phyloP scores from a whole-genome alignment of 169 alveolate species.

The Nephromyces sp. region DNA sequence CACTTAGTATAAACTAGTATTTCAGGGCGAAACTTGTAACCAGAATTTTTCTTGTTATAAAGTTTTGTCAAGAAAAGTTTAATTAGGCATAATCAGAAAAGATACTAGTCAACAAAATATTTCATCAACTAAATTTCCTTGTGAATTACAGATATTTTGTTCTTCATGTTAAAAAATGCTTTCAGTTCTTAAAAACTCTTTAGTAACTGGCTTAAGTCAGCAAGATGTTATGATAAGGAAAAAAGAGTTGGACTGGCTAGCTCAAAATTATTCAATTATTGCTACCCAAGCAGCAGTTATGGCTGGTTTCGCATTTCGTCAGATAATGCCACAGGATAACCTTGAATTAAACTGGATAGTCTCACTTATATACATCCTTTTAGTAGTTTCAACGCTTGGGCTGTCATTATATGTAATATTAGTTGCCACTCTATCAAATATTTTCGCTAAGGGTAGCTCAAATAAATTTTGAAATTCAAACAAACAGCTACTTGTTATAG shows the following conservation, averaged over 20 bases:
- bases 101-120: too few species aligned
- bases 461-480: not conserved
- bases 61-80: too few species aligned
- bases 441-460: conserved; percentile 17
- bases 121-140: too few species aligned
- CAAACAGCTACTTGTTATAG: not conserved
- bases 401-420: conserved; percentile 13
- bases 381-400: conserved; percentile 1
- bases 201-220: conserved; percentile 20
- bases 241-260: conserved; percentile 29
- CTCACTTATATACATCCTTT: not conserved
- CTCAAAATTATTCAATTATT: conserved; percentile 19
- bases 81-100: too few species aligned
- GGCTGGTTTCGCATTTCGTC: conserved; percentile 27
- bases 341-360: not conserved
- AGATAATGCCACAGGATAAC: not conserved
- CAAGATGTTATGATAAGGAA: conserved; percentile 16
- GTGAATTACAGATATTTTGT: too few species aligned
- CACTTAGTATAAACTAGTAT: too few species aligned
- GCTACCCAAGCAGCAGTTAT: conserved; percentile 32
- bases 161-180: conserved; percentile 25
- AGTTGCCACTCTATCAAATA: conserved; percentile 9
- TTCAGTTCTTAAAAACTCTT: conserved; percentile 18
- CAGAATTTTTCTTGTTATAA: too few species aligned
- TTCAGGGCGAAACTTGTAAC: too few species aligned